Base-by-base conservation (phyloP, 2,329 filamentous ascomycete species). In the Paraphaeosphaeria sporulosa region DNA sequence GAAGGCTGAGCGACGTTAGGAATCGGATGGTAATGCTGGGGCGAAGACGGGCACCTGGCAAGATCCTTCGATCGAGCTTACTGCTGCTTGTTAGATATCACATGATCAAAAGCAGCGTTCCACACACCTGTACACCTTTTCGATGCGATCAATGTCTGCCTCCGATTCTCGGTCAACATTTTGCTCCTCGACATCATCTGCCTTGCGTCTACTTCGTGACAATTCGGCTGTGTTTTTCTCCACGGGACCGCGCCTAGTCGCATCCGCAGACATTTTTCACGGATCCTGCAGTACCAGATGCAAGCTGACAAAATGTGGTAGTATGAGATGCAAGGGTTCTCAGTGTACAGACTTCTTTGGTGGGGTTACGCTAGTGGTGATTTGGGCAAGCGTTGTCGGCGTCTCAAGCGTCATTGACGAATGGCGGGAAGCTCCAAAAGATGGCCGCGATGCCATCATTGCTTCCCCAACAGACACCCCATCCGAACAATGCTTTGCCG, bases 11-110 rank as follows among this genome's bases (percentile, higher is more conserved):
- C 4, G 23, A 40, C 36, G 54, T 68, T 34, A 68, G 65, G 30
- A 48, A 27, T 40, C 19, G 17, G 8, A 13, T 32, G 5, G 50
- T 12, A 27, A 9, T 55, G 19, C 42, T 36, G 21, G 25, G n/a
- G 38, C 42, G 25, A n/a, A 23, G n/a, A 7, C n/a, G 6, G 40
- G 21, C 69, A 80, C 79, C 79, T 65, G 85, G 84, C 61, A 87
- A 82, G 60, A 87, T 87, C 19, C 85, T 80, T n/a, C 80, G 80
- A 64, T 87, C 85, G 36, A 87, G 79, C 75, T 87, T 87, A 55
- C 84, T 85, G 51, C 9, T 54, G 2, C 17, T 32, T n/a, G 49
- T 72, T 12, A 69, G 59, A 32, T 44, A 51, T 6, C 32, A 12
- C 36, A 23, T 34, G 40, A 32, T 19, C 17, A 30, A 4, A 40